phyloP scores from a whole-genome alignment of 495 filamentous ascomycete genomes.

The Rostrohypoxylon terebratum region DNA sequence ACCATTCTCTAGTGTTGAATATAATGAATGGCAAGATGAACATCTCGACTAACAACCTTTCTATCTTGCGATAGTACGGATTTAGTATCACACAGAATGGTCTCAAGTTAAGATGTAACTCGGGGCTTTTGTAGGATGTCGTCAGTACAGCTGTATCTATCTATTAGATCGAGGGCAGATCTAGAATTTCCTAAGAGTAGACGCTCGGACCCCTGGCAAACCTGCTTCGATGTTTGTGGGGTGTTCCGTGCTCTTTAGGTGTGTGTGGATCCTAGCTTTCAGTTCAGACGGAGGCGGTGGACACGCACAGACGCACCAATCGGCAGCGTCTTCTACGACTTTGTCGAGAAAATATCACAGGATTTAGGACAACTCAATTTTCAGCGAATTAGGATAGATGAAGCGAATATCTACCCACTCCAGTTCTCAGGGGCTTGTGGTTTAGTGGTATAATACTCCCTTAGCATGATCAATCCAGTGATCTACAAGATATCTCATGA shows the following conservation, averaged over 20 bases:
- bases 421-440: constrained; percentile 34
- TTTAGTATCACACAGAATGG: too few relatives aligned
- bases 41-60: background rate
- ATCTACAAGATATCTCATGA: background rate
- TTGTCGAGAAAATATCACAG: background rate
- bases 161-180: too few relatives aligned
- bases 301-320: constrained; percentile 7
- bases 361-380: background rate
- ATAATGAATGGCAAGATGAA: background rate
- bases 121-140: background rate
- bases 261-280: constrained; percentile 1
- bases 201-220: background rate
- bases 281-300: constrained; percentile 11
- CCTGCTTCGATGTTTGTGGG: background rate
- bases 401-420: background rate
- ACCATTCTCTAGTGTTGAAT: background rate
- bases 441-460: constrained; percentile 49
- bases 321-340: constrained; percentile 6
- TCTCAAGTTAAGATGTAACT: background rate
- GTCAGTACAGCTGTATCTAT: background rate
- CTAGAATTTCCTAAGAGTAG: too few relatives aligned
- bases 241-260: background rate
- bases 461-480: constrained; percentile 30
- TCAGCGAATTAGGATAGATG: constrained; percentile 29
- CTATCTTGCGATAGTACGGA: too few relatives aligned